Conservation (phyloP, 2,329 filamentous ascomycete genomes). For the Diaporthe batatas region DNA sequence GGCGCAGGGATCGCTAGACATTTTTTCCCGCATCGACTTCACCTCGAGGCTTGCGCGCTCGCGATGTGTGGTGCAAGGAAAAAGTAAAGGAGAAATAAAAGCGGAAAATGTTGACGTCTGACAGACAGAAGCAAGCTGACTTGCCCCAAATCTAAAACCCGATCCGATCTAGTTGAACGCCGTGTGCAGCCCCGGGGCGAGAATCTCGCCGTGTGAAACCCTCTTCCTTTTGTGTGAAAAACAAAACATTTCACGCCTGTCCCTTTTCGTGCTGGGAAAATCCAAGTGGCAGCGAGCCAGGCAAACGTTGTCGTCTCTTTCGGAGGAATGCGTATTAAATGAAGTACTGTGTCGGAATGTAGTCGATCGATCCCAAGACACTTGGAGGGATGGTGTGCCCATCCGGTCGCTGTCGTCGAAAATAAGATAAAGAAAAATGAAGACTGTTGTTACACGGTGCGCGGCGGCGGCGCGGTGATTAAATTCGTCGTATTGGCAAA, state of each 20-base stretch:
- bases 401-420: constrained; percentile 31
- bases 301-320: constrained; percentile 45
- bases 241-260: constrained; percentile 26
- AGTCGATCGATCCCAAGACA: constrained; percentile 42
- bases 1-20: constrained; percentile 29
- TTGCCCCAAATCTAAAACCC: constrained; percentile 42
- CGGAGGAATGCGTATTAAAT: constrained; percentile 52
- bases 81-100: background rate
- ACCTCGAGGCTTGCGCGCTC: constrained; percentile 36
- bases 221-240: constrained; percentile 33
- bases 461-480: constrained; percentile 41
- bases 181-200: constrained; percentile 52
- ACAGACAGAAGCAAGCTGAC: constrained; percentile 43
- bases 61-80: constrained; percentile 15
- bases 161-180: constrained; percentile 50
- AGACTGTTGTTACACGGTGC: constrained; percentile 41
- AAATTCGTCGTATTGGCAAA: constrained; percentile 39
- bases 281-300: constrained; percentile 49
- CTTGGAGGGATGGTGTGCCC: constrained; percentile 14
- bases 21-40: constrained; percentile 30
- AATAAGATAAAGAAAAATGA: constrained; percentile 31
- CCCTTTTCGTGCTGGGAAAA: constrained; percentile 45
- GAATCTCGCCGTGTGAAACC: constrained; percentile 45
- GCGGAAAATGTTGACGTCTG: constrained; percentile 36
- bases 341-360: constrained; percentile 48